phyloP scores from a whole-genome alignment of 257 asterid genomes.

The Fraxinus excelsior region DNA sequence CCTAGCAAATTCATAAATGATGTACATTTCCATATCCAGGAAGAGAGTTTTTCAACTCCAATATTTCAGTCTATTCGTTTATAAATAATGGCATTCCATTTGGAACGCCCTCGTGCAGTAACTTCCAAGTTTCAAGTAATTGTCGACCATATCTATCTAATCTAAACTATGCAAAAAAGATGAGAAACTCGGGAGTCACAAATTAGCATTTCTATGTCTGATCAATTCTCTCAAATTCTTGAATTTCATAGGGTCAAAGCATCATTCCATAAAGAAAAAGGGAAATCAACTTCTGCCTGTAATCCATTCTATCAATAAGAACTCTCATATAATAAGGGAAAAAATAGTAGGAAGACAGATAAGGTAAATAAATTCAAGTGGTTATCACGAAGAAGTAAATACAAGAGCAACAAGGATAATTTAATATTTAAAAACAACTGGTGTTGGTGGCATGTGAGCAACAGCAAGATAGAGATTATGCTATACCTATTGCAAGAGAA shows the following conservation, averaged over 20 bases:
- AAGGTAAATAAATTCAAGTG: background rate
- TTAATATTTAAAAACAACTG: background rate
- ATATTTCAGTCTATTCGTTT: background rate
- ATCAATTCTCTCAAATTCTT: background rate
- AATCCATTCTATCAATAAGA: background rate
- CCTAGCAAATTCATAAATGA: background rate
- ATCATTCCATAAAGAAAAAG: background rate
- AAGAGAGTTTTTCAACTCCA: background rate
- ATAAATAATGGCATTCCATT: background rate
- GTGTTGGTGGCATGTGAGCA: background rate
- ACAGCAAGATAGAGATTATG: background rate
- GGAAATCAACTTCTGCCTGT: background rate
- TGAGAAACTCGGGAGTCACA: background rate
- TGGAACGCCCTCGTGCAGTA: background rate
- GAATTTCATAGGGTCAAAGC: background rate
- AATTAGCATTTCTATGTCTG: background rate
- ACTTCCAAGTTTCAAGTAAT: background rate
- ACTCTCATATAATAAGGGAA: background rate
- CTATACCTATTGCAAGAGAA: conserved; percentile 77
- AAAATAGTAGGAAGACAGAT: background rate
- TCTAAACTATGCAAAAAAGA: background rate
- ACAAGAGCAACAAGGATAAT: background rate
- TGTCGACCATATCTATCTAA: background rate
- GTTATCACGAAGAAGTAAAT: background rate
- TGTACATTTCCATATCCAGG: background rate